A percentile compares a stretch with the other conserved stretches of the same genome.
Conservation (phyloP, 2,329 filamentous ascomycete species). For the Alternaria consortialis region DNA sequence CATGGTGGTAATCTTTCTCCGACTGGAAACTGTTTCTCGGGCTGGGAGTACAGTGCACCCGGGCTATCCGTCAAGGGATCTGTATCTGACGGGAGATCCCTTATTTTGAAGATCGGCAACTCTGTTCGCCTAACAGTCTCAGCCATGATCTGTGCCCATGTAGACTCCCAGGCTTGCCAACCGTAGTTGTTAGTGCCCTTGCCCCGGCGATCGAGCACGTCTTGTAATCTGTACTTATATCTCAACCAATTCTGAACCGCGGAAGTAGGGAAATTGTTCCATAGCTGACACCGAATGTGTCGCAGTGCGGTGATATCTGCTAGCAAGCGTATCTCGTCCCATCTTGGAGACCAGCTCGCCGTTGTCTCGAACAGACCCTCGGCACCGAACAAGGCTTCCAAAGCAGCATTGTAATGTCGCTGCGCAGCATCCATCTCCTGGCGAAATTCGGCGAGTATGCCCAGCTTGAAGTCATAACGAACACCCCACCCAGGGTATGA, state of each 20-base stretch:
- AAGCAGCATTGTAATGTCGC: conserved; percentile 85
- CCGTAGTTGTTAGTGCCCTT: conserved; percentile 89
- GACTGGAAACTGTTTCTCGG: conserved; percentile 61
- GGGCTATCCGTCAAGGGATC: conserved; percentile 41
- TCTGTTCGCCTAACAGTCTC: conserved; percentile 65
- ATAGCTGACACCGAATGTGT: conserved; percentile 81
- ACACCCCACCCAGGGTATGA: conserved; percentile 89
- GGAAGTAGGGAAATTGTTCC: conserved; percentile 78
- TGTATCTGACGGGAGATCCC: conserved; percentile 26
- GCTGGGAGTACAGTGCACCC: conserved; percentile 55
- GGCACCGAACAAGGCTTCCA: conserved; percentile 80
- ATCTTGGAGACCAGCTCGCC: conserved; percentile 87
- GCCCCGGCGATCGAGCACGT: conserved; percentile 82
- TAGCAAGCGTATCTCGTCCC: conserved; percentile 90
- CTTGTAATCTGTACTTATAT: conserved; percentile 77
- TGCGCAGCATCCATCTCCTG: conserved; percentile 90
- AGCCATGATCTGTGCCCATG: conserved; percentile 71
- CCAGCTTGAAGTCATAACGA: conserved; percentile 93
- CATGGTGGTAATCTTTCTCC: conserved; percentile 64
- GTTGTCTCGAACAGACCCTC: conserved; percentile 86
- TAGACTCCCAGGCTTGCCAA: conserved; percentile 92
- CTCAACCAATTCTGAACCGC: conserved; percentile 82
- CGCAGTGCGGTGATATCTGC: conserved; percentile 84
- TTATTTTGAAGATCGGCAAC: conserved; percentile 56
- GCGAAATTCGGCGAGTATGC: conserved; percentile 88